A percentile compares a stretch with the other conserved stretches of the same genome.
Evolutionary conservation across 2,329 filamentous ascomycete genomes (phyloP).

Genomic region (Neocucurbitaria cava): DNA sequence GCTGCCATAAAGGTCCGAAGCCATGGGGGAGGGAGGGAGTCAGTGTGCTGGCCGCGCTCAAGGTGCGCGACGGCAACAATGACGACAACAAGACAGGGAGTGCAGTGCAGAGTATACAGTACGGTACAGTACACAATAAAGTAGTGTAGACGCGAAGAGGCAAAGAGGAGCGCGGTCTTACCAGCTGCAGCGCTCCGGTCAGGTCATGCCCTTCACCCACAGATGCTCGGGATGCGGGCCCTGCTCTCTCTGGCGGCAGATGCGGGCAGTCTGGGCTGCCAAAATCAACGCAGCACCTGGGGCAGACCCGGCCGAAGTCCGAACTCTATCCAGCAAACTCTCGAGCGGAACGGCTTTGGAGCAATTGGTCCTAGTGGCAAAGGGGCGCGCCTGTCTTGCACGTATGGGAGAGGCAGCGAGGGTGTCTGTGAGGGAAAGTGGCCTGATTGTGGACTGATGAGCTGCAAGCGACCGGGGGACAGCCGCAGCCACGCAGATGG

Average conservation of each 20-base stretch:
- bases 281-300: not conserved
- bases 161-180: slow-evolving; percentile 19
- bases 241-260: not conserved
- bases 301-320: too few species aligned
- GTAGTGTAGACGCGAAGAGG: not conserved
- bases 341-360: slow-evolving; percentile 6
- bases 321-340: too few species aligned
- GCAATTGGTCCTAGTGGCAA: slow-evolving; percentile 6
- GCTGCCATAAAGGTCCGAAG: slow-evolving; percentile 32
- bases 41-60: slow-evolving; percentile 5
- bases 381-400: slow-evolving; percentile 7
- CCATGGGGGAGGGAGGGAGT: slow-evolving; percentile 21
- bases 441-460: slow-evolving; percentile 16
- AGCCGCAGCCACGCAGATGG: not conserved
- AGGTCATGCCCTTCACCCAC: slow-evolving; percentile 20
- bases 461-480: not conserved
- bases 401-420: slow-evolving; percentile 7
- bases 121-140: too few species aligned
- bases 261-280: slow-evolving; percentile 1
- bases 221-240: slow-evolving; percentile 4
- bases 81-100: not conserved
- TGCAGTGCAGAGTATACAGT: not conserved
- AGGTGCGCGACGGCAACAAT: slow-evolving; percentile 2
- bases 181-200: slow-evolving; percentile 11
- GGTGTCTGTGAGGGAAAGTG: slow-evolving; percentile 13